Conservation (phyloP, 2,329 filamentous ascomycete genomes). For the Fusarium dimerum region DNA sequence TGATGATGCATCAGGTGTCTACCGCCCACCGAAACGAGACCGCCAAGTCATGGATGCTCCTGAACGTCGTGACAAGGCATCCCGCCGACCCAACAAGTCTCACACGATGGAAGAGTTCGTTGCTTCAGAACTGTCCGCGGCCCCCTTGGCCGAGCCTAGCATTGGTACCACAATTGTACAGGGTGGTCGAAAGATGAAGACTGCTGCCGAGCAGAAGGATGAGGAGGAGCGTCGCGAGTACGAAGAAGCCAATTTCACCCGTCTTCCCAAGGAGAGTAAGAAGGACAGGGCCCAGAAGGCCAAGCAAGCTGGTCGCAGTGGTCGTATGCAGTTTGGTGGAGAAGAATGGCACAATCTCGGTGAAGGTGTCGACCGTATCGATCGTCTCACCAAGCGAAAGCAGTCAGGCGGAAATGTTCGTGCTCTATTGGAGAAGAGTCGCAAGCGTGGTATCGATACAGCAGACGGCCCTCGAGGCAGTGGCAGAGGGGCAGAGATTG, state of each 20-base stretch:
- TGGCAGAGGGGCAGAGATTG: conserved; percentile 61
- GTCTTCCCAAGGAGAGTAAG: conserved; percentile 83
- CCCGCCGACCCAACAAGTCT: conserved; percentile 69
- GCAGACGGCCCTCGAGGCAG: conserved; percentile 69
- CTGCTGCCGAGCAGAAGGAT: conserved; percentile 70
- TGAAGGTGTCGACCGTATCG: conserved; percentile 84
- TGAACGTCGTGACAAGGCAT: conserved; percentile 58
- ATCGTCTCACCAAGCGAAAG: conserved; percentile 74
- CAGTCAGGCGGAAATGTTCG: conserved; percentile 57
- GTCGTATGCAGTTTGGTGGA: conserved; percentile 75
- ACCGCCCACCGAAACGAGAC: conserved; percentile 85
- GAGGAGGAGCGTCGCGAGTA: conserved; percentile 82
- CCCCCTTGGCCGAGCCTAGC: conserved; percentile 81
- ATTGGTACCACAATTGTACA: conserved; percentile 87
- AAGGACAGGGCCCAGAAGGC: conserved; percentile 74
- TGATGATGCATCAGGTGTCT: conserved; percentile 65
- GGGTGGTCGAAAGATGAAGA: conserved; percentile 78
- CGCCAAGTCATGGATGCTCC: conserved; percentile 80
- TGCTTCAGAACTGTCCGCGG: conserved; percentile 76
- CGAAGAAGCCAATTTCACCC: conserved; percentile 90
- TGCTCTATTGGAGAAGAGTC: conserved; percentile 76
- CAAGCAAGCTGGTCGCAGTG: conserved; percentile 49
- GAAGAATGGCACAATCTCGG: conserved; percentile 91
- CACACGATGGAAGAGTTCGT: conserved; percentile 92
- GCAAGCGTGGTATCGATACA: conserved; percentile 74